These are phyloP conservation scores for Priceomyces fermenticarens DNA, from an alignment of 805 yeast species.

Conservation along the genomic window DNA sequence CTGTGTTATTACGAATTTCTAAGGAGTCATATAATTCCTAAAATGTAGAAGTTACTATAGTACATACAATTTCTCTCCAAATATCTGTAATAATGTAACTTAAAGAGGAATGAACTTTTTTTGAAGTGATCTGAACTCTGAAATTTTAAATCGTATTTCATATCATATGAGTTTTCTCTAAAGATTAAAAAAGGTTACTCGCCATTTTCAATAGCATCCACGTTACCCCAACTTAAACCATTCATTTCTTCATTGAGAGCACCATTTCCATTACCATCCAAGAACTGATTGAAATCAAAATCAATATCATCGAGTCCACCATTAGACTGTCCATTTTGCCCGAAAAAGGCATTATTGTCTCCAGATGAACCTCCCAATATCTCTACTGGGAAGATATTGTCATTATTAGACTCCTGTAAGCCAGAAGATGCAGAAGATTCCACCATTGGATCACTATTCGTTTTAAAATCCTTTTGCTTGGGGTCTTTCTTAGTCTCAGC, in stretches of 20 bases:
- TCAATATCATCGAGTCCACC: slow-evolving; percentile 41
- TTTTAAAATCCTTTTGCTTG: slow-evolving; percentile 23
- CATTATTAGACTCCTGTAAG: slow-evolving; percentile 19
- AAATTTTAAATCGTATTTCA: no score
- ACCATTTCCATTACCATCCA: slow-evolving; percentile 32
- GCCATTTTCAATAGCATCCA: slow-evolving; percentile 25
- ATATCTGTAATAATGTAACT: no score
- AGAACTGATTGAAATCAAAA: slow-evolving; percentile 41
- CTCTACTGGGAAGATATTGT: slow-evolving; percentile 35
- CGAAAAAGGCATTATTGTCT: slow-evolving; percentile 20
- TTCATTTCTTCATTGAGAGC: slow-evolving; percentile 31
- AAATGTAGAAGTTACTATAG: neutral
- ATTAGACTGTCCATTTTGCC: slow-evolving; percentile 12
- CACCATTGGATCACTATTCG: slow-evolving; percentile 13
- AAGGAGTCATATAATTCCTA: no score
- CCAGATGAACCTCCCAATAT: slow-evolving; percentile 23
- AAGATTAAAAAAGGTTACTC: slow-evolving; percentile 5
- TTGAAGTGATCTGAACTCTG: neutral
- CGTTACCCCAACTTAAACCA: slow-evolving; percentile 40
- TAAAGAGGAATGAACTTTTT: neutral
- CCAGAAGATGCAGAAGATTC: slow-evolving; percentile 3
- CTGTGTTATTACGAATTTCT: no score
- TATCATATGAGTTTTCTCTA: no score
- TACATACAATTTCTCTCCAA: neutral
- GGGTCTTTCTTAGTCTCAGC: slow-evolving; percentile 19